phyloP scores from a whole-genome alignment of 257 asterid species.

The Handroanthus guayacan region DNA sequence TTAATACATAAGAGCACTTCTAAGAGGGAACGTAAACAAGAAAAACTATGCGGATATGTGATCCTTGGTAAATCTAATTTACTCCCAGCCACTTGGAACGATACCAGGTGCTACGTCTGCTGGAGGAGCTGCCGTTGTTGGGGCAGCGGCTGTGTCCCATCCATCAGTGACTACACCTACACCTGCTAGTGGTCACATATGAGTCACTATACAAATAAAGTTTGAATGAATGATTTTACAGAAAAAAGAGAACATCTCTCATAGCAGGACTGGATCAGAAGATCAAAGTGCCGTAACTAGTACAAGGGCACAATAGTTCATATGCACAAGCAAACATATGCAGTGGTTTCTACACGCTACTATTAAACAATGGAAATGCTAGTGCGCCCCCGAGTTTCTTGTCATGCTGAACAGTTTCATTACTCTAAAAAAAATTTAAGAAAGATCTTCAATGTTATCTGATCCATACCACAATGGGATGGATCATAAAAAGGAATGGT shows the following conservation, averaged over 20 bases:
- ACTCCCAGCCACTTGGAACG: slow-evolving; percentile 34
- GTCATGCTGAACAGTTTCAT: neutral
- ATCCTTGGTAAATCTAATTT: neutral
- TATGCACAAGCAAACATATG: neutral
- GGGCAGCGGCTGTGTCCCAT: slow-evolving; percentile 45
- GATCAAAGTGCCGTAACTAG: neutral
- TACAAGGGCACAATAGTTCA: neutral
- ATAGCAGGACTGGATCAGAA: neutral
- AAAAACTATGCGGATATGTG: neutral
- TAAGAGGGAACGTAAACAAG: neutral
- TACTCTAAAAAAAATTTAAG: too few species aligned
- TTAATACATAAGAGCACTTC: neutral
- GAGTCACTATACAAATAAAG: neutral
- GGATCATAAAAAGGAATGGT: too few species aligned
- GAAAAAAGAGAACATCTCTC: too few species aligned
- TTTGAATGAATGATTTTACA: neutral
- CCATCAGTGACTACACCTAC: slow-evolving; percentile 30
- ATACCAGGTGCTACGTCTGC: too few species aligned
- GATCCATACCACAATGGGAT: neutral
- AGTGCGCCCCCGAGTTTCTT: neutral
- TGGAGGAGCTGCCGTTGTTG: slow-evolving; percentile 33
- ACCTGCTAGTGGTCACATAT: slow-evolving; percentile 11
- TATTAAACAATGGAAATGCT: neutral
- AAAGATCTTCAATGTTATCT: neutral
- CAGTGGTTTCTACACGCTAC: neutral